Evolutionary conservation across 345 rosid genomes (phyloP), one percentile per base, ranked within the genome.

Genomic region (Eucalyptus paniculata): DNA sequence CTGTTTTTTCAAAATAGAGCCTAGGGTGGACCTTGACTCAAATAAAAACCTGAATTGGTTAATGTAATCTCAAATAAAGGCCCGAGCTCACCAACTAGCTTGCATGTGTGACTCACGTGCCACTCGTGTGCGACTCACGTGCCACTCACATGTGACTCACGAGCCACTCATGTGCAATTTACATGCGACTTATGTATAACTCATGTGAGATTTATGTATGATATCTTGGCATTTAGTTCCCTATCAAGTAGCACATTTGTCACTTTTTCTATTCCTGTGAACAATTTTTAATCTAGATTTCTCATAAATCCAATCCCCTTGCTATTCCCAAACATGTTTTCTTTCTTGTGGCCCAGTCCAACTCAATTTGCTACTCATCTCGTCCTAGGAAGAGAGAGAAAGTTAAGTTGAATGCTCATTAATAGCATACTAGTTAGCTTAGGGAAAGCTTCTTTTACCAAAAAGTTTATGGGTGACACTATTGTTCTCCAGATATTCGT

Each of bases 171-270:
- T 4, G 10, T 53, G 56, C 56, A 53, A 53, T 53, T 53, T 56
- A 56, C 13, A 4, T 23, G 30, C 3, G 3, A 24, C 28, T 56
- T 56, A 56, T 53, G 24, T 56, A 56, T 56, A 56, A 56, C 30
- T 56, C 28, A 56, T 24, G 28, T 56, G 62, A 56, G 30, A 56
- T 56, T 56, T 56, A 56, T 24, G 81, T 95, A 94, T 2, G 97
- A 95, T 77, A 95, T 95, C 93, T 95, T 95, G 32, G 97, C 95
- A 91, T 91, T 93, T 80, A 95, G 89, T 89, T 91, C 93, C 93
- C 92, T 92, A 53, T 94, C 97, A 58, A 95, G 96, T 87, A 95
- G 92, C 90, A 94, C 96, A 89, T 95, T 95, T 15, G 95, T 94
- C 19, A 96, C 96, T 86, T 95, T 95, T 94, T 26, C 92, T 95